Conservation (phyloP, 208 protist genomes). For the Naegleria fowleri region DNA sequence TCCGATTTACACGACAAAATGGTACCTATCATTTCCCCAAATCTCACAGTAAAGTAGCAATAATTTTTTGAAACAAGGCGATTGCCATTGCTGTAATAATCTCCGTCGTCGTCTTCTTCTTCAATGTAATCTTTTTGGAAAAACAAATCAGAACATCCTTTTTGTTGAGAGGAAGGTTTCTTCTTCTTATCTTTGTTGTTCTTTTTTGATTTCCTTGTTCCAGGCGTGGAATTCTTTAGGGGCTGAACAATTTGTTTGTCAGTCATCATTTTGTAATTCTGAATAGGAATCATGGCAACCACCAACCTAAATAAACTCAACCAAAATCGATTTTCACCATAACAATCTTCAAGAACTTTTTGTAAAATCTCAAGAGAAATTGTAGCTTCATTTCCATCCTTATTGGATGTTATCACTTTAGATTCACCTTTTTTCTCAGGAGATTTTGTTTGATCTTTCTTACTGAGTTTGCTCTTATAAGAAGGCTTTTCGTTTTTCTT, state of each 20-base stretch:
- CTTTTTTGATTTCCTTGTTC: not conserved
- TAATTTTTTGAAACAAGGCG: not conserved
- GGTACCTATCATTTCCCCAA: not conserved
- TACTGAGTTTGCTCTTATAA: no score
- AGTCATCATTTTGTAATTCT: not conserved
- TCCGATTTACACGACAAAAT: not conserved
- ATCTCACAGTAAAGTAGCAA: not conserved
- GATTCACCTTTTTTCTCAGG: not conserved
- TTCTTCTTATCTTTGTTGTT: not conserved
- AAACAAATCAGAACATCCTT: no score
- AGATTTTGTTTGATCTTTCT: not conserved
- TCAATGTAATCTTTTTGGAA: no score
- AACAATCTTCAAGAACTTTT: not conserved
- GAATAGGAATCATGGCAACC: not conserved
- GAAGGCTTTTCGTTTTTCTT: not conserved
- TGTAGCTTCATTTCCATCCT: no score
- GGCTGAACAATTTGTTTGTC: not conserved
- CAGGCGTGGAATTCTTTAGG: no score
- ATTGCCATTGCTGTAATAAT: no score
- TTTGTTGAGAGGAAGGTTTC: not conserved
- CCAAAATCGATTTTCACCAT: not conserved
- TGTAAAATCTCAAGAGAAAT: no score
- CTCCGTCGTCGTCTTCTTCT: no score
- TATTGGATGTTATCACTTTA: no score
- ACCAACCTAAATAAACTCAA: not conserved